Evolutionary conservation across 441 rosid species (phyloP).

Genomic region (Erodium trifolium): DNA sequence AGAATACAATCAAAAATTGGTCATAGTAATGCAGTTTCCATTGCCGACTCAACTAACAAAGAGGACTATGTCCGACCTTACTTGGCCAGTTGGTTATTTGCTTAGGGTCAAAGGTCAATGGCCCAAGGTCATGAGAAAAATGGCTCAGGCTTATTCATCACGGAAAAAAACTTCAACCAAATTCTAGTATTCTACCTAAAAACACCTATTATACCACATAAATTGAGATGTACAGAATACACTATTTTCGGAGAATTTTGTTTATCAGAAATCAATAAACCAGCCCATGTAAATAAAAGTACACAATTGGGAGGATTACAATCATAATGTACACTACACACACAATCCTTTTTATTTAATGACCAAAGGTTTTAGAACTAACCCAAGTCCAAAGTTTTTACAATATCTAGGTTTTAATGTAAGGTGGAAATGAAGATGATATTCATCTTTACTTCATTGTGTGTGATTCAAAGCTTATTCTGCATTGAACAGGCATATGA

Average conservation of each 20-base stretch:
- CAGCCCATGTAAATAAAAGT: too few species aligned
- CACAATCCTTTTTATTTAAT: too few species aligned
- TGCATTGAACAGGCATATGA: neutral
- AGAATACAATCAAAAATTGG: neutral
- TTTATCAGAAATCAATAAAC: too few species aligned
- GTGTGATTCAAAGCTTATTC: neutral
- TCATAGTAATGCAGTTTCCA: neutral
- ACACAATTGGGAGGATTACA: too few species aligned
- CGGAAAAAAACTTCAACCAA: too few species aligned
- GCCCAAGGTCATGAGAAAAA: too few species aligned
- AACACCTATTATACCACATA: too few species aligned
- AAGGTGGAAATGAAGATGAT: neutral
- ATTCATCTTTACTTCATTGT: neutral
- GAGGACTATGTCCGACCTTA: neutral
- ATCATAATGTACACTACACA: too few species aligned
- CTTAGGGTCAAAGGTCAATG: neutral
- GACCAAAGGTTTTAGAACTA: neutral
- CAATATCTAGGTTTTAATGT: neutral
- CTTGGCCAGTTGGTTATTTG: neutral
- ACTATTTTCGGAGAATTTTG: too few species aligned
- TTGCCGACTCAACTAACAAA: neutral
- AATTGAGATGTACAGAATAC: too few species aligned
- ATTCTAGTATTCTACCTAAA: too few species aligned
- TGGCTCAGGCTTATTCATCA: too few species aligned
- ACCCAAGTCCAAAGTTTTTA: neutral